Evolutionary conservation across 345 rosid genomes (phyloP).

Genomic region (Corchorus capsularis): DNA sequence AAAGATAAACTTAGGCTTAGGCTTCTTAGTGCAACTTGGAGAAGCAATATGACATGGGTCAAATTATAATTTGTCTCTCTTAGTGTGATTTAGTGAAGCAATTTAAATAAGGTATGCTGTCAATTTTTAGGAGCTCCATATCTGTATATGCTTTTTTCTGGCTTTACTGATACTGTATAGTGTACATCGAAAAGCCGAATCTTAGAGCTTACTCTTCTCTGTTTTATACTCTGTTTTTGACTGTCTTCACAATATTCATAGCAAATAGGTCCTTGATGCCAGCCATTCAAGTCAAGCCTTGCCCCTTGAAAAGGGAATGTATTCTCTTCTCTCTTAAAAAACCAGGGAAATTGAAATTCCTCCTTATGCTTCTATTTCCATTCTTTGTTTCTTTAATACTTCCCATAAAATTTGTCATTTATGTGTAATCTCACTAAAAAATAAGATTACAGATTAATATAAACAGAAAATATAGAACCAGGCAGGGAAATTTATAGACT

Average conservation of each 20-base stretch:
- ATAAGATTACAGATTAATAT: background rate
- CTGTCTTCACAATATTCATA: background rate
- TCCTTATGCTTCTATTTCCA: background rate
- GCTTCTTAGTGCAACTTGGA: constrained; percentile 12
- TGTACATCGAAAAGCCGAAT: background rate
- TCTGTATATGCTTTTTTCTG: background rate
- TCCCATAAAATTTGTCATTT: background rate
- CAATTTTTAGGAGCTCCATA: constrained; percentile 25
- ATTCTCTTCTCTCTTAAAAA: background rate
- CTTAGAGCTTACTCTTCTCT: constrained; percentile 14
- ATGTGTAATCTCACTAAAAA: background rate
- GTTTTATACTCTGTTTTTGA: background rate
- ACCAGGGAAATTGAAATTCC: background rate
- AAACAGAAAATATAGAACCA: background rate
- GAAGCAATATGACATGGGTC: background rate
- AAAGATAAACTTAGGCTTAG: background rate
- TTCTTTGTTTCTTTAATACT: background rate
- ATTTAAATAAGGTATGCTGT: constrained; percentile 26
- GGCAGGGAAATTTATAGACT: background rate
- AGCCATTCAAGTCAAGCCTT: constrained; percentile 5
- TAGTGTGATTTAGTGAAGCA: background rate
- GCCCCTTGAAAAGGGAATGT: background rate
- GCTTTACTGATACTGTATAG: background rate
- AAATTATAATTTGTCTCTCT: background rate
- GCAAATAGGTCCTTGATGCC: background rate